Percentiles rank a stretch among this genome's conserved stretches.
phyloP scores from a whole-genome alignment of 148 eudicot species.

The Pouteria glomerata region DNA sequence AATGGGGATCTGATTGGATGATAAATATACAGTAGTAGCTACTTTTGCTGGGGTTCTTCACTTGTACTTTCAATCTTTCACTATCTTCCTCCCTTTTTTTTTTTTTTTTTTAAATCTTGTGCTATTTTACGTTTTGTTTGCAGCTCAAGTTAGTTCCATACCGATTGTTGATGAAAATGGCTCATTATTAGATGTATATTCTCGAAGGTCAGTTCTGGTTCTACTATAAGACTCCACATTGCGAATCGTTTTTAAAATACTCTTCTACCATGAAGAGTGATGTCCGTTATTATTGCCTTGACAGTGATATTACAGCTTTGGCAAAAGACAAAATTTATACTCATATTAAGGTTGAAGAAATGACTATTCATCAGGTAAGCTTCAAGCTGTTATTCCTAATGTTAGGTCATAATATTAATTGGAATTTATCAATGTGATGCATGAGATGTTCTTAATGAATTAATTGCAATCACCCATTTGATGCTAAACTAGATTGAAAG shows the following conservation, averaged over 20 bases:
- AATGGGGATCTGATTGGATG: neutral
- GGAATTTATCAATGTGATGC: too few species aligned
- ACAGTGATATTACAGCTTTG: constrained; percentile 66
- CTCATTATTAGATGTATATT: constrained; percentile 53
- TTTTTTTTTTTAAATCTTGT: too few species aligned
- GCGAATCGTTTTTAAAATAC: constrained; percentile 1
- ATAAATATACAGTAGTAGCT: neutral
- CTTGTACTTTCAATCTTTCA: too few species aligned
- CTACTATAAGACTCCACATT: neutral
- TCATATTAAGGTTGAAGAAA: constrained; percentile 55
- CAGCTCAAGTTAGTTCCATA: constrained; percentile 69
- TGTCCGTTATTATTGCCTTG: constrained; percentile 5
- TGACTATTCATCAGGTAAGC: constrained; percentile 54
- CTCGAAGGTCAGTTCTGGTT: constrained; percentile 50
- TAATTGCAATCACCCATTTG: too few species aligned
- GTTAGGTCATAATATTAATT: too few species aligned
- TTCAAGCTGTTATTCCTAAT: neutral
- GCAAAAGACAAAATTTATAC: constrained; percentile 56
- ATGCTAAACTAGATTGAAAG: too few species aligned
- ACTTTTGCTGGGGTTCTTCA: neutral
- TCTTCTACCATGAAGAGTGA: neutral
- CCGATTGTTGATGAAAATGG: constrained; percentile 64
- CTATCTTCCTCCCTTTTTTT: neutral
- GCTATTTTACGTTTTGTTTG: too few species aligned
- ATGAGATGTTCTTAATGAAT: too few species aligned